phyloP scores from a whole-genome alignment of 163 green algal genomes.

The Smithsoniella earleae region DNA sequence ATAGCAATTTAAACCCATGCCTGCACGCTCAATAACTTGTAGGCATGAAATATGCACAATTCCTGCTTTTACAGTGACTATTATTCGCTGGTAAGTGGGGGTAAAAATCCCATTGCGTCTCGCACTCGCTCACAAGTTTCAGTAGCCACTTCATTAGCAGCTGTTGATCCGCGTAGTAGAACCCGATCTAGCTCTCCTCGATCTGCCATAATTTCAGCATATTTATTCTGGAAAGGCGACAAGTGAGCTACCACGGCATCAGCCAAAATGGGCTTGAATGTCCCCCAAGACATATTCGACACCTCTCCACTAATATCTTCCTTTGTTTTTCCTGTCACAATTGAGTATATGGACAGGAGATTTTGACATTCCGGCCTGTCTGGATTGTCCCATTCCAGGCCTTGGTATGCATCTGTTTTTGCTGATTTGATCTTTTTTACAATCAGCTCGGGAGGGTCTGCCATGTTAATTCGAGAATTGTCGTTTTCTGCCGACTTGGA shows the following conservation, averaged over 20 bases:
- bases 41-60: no score
- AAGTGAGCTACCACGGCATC: slow-evolving; percentile 87
- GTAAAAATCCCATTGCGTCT: slow-evolving; percentile 86
- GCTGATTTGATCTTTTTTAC: slow-evolving; percentile 72
- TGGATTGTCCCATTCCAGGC: slow-evolving; percentile 77
- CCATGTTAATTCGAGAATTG: slow-evolving; percentile 84
- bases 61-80: no score
- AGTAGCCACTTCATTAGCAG: slow-evolving; percentile 58
- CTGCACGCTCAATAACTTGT: no score
- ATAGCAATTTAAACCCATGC: no score
- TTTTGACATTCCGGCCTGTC: slow-evolving; percentile 91
- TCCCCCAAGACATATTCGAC: slow-evolving; percentile 70
- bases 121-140: slow-evolving; percentile 61
- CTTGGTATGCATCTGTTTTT: slow-evolving; percentile 71
- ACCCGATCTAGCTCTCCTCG: slow-evolving; percentile 61
- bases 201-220: slow-evolving; percentile 62
- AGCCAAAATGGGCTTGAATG: slow-evolving; percentile 91
- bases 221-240: slow-evolving; percentile 70
- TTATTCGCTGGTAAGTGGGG: no score
- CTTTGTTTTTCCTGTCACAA: slow-evolving; percentile 51
- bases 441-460: slow-evolving; percentile 74
- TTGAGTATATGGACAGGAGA: slow-evolving; percentile 90
- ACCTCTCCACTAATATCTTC: slow-evolving; percentile 69
- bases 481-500: slow-evolving; percentile 87
- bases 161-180: slow-evolving; percentile 56